Conservation (phyloP, 768 basidiomycete species). For the Mrakia hoshinonis region DNA sequence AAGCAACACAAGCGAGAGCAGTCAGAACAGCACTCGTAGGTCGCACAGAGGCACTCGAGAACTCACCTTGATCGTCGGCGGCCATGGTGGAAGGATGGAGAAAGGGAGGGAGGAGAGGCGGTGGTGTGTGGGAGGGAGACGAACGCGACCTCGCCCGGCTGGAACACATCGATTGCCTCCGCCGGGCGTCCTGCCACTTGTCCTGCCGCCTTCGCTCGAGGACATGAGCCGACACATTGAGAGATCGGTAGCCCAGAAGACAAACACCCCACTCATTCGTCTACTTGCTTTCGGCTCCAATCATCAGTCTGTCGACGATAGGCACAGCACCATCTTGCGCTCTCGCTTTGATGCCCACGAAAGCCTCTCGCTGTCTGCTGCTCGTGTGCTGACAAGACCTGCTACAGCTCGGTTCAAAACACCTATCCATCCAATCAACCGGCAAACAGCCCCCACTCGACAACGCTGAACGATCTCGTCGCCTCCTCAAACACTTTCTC, state of each 20-base stretch:
- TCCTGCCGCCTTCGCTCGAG: no score
- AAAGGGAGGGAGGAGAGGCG: not conserved
- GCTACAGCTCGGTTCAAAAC: not conserved
- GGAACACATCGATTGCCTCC: no score
- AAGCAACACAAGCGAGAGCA: not conserved
- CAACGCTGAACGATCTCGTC: conserved; percentile 13
- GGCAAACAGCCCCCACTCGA: conserved; percentile 23
- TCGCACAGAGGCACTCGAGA: not conserved
- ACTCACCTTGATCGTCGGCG: conserved; percentile 2
- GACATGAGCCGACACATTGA: no score
- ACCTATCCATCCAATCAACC: not conserved
- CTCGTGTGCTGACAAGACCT: no score
- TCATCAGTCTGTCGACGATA: no score
- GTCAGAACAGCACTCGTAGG: not conserved
- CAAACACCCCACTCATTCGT: no score
- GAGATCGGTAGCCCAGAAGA: no score
- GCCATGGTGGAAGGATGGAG: not conserved
- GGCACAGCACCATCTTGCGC: no score
- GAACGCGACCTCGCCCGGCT: not conserved
- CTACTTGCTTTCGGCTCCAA: no score
- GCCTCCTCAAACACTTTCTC: conserved; percentile 13
- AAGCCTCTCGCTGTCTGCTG: no score
- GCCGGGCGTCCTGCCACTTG: no score
- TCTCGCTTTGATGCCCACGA: no score
- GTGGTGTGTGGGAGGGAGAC: not conserved